Evolutionary conservation across 257 asterid genomes (phyloP).

Genomic region (Nicotiana attenuata): DNA sequence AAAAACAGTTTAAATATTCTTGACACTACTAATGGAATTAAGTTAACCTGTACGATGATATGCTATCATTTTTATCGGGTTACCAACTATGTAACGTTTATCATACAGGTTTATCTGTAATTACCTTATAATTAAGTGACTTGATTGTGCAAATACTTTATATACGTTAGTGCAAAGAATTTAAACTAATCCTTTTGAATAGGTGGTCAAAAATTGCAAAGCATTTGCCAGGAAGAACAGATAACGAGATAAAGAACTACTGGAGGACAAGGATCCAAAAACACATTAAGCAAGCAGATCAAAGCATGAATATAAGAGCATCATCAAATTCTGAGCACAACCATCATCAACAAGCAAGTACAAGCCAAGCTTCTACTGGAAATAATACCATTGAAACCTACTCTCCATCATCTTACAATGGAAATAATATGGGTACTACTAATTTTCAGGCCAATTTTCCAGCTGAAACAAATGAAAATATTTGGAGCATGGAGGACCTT

Average conservation of each 20-base stretch:
- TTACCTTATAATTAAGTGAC: no score
- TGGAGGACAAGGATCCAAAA: conserved; percentile 96
- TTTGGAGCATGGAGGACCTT: conserved; percentile 92
- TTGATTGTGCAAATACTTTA: no score
- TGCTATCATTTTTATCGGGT: no score
- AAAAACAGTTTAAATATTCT: no score
- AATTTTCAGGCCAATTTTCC: conserved; percentile 43
- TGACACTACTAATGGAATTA: no score
- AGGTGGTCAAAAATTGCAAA: conserved; percentile 98
- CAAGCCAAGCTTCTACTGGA: conserved; percentile 47
- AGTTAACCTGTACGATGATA: no score
- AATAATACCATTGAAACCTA: conserved; percentile 48
- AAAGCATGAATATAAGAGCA: conserved; percentile 29
- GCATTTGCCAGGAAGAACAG: conserved; percentile 88
- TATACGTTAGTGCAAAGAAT: neutral
- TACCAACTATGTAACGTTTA: no score
- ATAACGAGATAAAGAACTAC: conserved; percentile 80
- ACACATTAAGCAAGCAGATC: conserved; percentile 30
- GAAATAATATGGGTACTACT: conserved; percentile 25
- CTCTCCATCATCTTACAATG: conserved; percentile 48
- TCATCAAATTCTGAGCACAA: conserved; percentile 24
- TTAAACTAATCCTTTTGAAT: neutral
- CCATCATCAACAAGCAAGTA: conserved; percentile 43
- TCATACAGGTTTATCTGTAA: no score
- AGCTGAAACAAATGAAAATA: conserved; percentile 46